These are phyloP conservation scores for Coemansia sp. DNA, from an alignment of 192 early-diverging fungal genomes.

Conservation along the genomic window DNA sequence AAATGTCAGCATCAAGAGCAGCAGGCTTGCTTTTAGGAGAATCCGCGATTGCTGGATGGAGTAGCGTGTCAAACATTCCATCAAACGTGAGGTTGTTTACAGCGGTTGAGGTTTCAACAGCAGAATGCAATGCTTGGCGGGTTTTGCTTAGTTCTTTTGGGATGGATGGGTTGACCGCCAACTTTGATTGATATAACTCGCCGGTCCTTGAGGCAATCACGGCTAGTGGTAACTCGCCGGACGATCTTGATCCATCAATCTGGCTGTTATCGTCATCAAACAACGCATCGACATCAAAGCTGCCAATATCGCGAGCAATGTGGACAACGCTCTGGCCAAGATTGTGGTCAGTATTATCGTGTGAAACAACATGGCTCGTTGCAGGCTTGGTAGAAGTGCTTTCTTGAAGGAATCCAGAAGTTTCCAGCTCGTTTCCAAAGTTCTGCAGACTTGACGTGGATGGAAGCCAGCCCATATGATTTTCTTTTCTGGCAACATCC, in stretches of 20 bases:
- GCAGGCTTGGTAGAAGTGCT: not conserved
- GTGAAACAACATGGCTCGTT: not conserved
- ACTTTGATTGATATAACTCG: not conserved
- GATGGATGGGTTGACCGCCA: not conserved
- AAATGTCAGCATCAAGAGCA: not conserved
- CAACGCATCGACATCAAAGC: slow-evolving; percentile 38
- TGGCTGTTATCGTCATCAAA: slow-evolving; percentile 25
- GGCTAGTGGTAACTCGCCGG: not conserved
- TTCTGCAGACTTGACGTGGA: slow-evolving; percentile 20
- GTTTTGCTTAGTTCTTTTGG: not conserved
- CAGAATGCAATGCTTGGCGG: not conserved
- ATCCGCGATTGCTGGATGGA: not conserved
- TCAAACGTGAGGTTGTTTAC: not conserved
- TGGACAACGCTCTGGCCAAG: slow-evolving; percentile 2
- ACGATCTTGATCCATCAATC: not conserved
- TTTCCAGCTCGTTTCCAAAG: not conserved
- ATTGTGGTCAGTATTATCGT: not conserved
- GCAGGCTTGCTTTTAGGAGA: not conserved
- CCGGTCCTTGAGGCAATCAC: not conserved
- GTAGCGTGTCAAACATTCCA: slow-evolving; percentile 5
- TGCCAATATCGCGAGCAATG: slow-evolving; percentile 13
- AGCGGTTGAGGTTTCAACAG: no score
- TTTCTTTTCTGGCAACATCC: not conserved
- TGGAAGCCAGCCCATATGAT: slow-evolving; percentile 32
- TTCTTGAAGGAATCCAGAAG: not conserved